Percentiles rank a stretch among this genome's conserved stretches.
These are phyloP conservation scores for Acacia pycnantha DNA, from an alignment of 331 rosid genomes.

Conservation along the genomic window DNA sequence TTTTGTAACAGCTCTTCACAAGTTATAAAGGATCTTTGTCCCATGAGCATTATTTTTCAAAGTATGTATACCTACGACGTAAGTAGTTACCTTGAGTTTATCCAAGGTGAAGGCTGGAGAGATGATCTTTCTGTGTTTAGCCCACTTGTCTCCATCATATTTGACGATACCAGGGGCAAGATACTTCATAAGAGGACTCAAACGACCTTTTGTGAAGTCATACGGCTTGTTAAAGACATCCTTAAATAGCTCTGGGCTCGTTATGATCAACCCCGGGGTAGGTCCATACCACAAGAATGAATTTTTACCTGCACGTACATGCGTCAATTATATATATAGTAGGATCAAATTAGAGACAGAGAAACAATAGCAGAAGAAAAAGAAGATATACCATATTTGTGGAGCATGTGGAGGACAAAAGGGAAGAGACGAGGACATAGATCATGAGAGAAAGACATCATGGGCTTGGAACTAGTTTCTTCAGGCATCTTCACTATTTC, in stretches of 20 bases:
- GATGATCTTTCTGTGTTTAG: slow-evolving; percentile 36
- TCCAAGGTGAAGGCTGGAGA: slow-evolving; percentile 34
- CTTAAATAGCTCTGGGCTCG: too few relatives aligned
- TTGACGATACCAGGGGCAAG: slow-evolving; percentile 18
- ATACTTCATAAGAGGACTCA: slow-evolving; percentile 8
- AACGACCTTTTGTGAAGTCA: background rate
- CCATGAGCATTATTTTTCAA: background rate
- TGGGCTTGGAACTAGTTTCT: background rate
- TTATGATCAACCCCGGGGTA: too few relatives aligned
- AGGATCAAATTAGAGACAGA: background rate
- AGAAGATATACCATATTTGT: background rate
- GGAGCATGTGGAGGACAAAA: too few relatives aligned
- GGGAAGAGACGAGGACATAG: background rate
- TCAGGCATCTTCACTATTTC: background rate
- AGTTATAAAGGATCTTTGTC: background rate
- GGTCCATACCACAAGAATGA: too few relatives aligned
- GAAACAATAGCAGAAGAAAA: background rate
- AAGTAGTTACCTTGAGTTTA: slow-evolving; percentile 28
- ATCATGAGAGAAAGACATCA: background rate
- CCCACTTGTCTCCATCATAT: slow-evolving; percentile 40
- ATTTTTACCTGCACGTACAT: too few relatives aligned
- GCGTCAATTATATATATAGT: too few relatives aligned
- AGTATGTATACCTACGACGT: background rate
- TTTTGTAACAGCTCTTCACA: too few relatives aligned
- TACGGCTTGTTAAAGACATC: too few relatives aligned